These are phyloP conservation scores for Trypanosoma rangeli DNA, from an alignment of 208 protist genomes.

Conservation along the genomic window DNA sequence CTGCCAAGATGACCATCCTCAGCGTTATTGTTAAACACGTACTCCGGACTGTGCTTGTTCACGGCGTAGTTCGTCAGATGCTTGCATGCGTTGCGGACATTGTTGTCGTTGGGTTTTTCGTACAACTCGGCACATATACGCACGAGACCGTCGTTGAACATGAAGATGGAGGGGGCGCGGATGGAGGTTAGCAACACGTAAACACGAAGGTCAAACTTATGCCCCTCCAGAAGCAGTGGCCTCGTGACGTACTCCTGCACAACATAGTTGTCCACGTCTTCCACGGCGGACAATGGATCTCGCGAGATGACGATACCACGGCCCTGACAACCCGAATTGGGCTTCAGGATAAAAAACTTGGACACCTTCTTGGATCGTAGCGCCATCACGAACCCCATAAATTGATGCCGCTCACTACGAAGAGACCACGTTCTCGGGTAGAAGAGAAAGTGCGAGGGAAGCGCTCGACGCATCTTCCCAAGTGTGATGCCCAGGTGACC, in stretches of 20 bases:
- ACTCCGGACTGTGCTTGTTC: constrained; percentile 93
- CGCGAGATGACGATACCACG: constrained; percentile 92
- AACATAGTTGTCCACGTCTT: constrained; percentile 89
- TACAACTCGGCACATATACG: constrained; percentile 94
- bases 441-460: constrained; percentile 90
- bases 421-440: constrained; percentile 90
- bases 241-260: constrained; percentile 93
- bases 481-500: constrained; percentile 91
- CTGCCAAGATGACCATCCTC: constrained; percentile 77
- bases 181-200: constrained; percentile 94
- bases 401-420: constrained; percentile 70
- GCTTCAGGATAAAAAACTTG: constrained; percentile 95
- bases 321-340: constrained; percentile 92
- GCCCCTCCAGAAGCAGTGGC: constrained; percentile 92
- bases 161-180: constrained; percentile 84
- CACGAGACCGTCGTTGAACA: constrained; percentile 95
- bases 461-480: constrained; percentile 67
- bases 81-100: constrained; percentile 88
- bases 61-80: constrained; percentile 98
- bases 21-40: constrained; percentile 88
- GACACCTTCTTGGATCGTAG: constrained; percentile 49
- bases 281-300: constrained; percentile 76
- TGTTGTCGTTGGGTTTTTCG: constrained; percentile 72
- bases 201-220: constrained; percentile 97
- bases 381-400: constrained; percentile 63